Conservation (phyloP, 257 asterid genomes). For the Penstemon newberryi region DNA sequence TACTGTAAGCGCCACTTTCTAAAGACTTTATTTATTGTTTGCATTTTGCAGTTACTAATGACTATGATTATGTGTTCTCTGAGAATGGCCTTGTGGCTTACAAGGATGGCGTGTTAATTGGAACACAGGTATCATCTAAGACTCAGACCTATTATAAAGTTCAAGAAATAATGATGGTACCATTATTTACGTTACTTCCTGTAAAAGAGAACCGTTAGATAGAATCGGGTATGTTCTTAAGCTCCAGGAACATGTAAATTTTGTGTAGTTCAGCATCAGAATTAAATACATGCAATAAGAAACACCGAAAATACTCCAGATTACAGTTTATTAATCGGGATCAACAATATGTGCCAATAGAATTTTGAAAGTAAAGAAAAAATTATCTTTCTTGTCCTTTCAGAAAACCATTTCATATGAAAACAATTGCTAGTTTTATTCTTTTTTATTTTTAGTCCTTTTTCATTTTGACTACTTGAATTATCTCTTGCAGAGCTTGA, state of each 20-base stretch:
- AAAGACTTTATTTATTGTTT: constrained; percentile 18
- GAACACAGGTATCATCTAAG: constrained; percentile 62
- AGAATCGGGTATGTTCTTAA: neutral
- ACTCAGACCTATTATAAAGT: constrained; percentile 1
- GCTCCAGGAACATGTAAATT: neutral
- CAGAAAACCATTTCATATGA: neutral
- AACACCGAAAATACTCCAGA: neutral
- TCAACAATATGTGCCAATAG: neutral
- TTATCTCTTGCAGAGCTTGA: constrained; percentile 71
- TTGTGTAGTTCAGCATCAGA: neutral
- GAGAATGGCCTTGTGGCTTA: constrained; percentile 98
- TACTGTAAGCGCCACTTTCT: constrained; percentile 14
- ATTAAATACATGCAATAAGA: neutral
- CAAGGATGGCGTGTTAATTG: constrained; percentile 69
- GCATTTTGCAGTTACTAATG: constrained; percentile 59
- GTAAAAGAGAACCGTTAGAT: neutral
- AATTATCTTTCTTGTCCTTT: neutral
- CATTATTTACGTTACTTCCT: constrained; percentile 22
- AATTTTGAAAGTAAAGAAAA: neutral
- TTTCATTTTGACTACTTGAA: constrained; percentile 26
- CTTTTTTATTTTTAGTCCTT: constrained; percentile 14
- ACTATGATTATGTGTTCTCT: constrained; percentile 81
- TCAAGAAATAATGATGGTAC: constrained; percentile 3
- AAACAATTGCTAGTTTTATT: neutral
- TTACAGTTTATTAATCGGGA: constrained; percentile 14